Evolutionary conservation across 176 grass and related monocot species (phyloP), one percentile per base, ranked within the genome.

Genomic region (Oryza longistaminata): DNA sequence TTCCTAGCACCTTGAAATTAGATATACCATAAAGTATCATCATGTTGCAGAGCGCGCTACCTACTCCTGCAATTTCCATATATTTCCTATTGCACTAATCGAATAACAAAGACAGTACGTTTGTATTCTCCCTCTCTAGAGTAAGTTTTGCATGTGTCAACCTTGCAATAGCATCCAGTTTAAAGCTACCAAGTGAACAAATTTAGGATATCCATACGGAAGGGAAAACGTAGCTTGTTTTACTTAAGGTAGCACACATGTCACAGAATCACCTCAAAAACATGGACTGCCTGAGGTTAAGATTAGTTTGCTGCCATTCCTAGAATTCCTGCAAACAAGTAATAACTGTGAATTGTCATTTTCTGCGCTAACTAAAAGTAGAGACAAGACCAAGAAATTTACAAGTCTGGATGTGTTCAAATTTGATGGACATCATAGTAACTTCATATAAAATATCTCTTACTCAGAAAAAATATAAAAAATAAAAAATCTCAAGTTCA

Each of bases 181-280:
- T 82, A 71, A 27, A 15, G 0, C 3, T 72, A 71, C 29, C 19
- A 2, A 21, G 35, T 37, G 35, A 37, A 37, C 35, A 37, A 37
- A 37, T 37, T 35, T 37, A 37, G 35, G 35, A 37, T 0, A 37
- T 37, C 35, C 35, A 37, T 37, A 37, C 35, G 35, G 35, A 61
- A 9, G 46, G 16, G 16, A 29, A 14, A 68, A 17, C n/a, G 2
- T 55, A 26, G 55, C 21, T 25, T 43, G 12, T 53, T 82, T 43
- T 29, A 15, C 52, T 37, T 64, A 82, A 82, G n/a, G 69, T 29
- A n/a, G 48, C 48, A 73, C 69, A 85, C 25, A 53, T 16, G 15
- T 21, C 16, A 55, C 15, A 44, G 22, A 11, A 76, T 34, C 60
- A 49, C 26, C 73, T 35, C 29, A 50, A 45, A 34, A 79, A 25